Percentiles rank a stretch among this genome's conserved stretches.
phyloP scores from a whole-genome alignment of 805 yeast species.

The Yamadazyma sp. region DNA sequence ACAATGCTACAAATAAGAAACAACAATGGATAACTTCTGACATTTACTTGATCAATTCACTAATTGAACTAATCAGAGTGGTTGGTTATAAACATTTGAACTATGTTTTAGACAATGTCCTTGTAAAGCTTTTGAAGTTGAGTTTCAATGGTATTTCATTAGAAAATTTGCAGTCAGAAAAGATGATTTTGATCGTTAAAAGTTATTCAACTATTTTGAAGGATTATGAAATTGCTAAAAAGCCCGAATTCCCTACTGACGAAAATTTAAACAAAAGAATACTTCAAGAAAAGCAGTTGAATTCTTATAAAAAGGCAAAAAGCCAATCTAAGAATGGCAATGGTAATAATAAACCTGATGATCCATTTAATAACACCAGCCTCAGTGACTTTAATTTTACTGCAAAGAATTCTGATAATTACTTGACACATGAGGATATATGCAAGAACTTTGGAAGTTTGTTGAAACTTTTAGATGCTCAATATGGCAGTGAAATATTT shows the following conservation, averaged over 20 bases:
- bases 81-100: constrained; percentile 78
- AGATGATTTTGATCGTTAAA: constrained; percentile 62
- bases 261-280: constrained; percentile 26
- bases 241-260: constrained; percentile 74
- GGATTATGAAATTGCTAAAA: constrained; percentile 52
- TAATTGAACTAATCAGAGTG: constrained; percentile 71
- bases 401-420: constrained; percentile 44
- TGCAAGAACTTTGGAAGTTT: constrained; percentile 54
- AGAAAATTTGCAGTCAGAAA: constrained; percentile 69
- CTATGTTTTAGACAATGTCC: constrained; percentile 72
- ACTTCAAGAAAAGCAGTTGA: not conserved
- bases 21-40: constrained; percentile 78
- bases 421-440: constrained; percentile 67
- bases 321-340: not conserved
- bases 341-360: not conserved
- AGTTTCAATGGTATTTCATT: constrained; percentile 56
- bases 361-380: not conserved
- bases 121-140: constrained; percentile 63
- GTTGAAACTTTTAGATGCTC: constrained; percentile 57
- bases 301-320: constrained; percentile 2
- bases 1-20: constrained; percentile 43
- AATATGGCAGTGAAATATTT: constrained; percentile 43
- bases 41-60: constrained; percentile 54
- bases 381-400: constrained; percentile 39
- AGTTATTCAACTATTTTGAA: constrained; percentile 70